Evolutionary conservation across 2,329 filamentous ascomycete genomes (phyloP), one percentile per base, ranked within the genome.

Genomic region (Drechslerella dactyloides): DNA sequence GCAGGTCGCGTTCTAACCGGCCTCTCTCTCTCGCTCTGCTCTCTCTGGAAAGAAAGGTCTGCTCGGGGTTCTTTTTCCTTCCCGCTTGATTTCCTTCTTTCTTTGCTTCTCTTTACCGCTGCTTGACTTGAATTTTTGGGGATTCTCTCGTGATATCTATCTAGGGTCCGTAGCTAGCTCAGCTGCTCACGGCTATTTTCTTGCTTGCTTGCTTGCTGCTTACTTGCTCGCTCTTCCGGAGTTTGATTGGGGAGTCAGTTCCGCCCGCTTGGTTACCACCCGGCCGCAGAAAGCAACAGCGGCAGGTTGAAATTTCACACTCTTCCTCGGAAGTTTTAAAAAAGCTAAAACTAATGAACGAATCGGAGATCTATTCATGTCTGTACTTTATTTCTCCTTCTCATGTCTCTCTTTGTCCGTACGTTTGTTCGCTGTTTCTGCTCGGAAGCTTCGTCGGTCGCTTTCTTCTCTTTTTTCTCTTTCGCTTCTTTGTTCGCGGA

Each of bases 1-100:
- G 54, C 66, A 70, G 61, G 56, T 64, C 66, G 66, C 66, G 48
- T 70, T 70, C 30, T 70, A 70, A 61, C 53, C 23, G 5, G n/a
- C n/a, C n/a, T n/a, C n/a, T n/a, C n/a, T n/a, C n/a, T n/a, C n/a
- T n/a, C n/a, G n/a, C n/a, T n/a, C n/a, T n/a, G n/a, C n/a, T n/a
- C n/a, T n/a, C 6, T 19, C n/a, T 19, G 19, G 19, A 48, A 48
- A 48, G 1, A 48, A 48, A 48, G 44, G 44, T 48, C 44, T 48
- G 44, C n/a, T 19, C 44, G 44, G 44, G 44, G 44, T 48, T 48
- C 21, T 48, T 11, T 21, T 48, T 19, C 5, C 44, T 21, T 48
- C 21, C 44, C 17, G 2, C 21, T 2, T 48, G 19, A 21, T 11
- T 48, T 48, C 21, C 5, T 19, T 48, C n/a, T 48, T n/a, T n/a